Conservation (phyloP, 2,329 filamentous ascomycete genomes). For the Aspergillus sp. region DNA sequence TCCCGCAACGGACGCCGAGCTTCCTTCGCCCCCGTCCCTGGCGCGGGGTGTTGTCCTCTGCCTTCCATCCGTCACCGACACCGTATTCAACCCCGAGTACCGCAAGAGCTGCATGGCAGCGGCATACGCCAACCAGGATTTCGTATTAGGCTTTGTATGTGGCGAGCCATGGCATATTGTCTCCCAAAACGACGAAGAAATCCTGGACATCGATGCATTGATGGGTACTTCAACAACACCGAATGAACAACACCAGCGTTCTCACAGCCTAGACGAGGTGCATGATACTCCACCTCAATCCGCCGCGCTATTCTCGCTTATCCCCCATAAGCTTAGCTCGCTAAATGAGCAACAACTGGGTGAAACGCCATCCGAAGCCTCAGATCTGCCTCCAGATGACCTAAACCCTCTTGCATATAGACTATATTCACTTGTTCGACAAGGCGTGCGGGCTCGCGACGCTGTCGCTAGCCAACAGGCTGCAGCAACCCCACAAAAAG, state of each 20-base stretch:
- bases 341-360: conserved; percentile 16
- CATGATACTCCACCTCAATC: conserved; percentile 13
- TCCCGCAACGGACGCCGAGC: conserved; percentile 20
- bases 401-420: conserved; percentile 14
- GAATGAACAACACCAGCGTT: conserved; percentile 17
- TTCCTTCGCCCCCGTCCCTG: conserved; percentile 35
- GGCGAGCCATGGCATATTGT: conserved; percentile 37
- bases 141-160: conserved; percentile 39
- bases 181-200: conserved; percentile 27
- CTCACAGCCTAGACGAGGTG: conserved; percentile 14
- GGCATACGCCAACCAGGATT: conserved; percentile 41
- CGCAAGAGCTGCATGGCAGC: conserved; percentile 36
- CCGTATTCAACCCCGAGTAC: conserved; percentile 34
- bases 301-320: conserved; percentile 19
- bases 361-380: background rate
- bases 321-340: conserved; percentile 13
- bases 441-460: conserved; percentile 14
- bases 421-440: conserved; percentile 11
- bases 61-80: conserved; percentile 32
- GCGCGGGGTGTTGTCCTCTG: conserved; percentile 38
- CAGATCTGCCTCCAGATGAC: conserved; percentile 3
- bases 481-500: background rate
- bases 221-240: conserved; percentile 1
- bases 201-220: conserved; percentile 25
- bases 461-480: conserved; percentile 3